Evolutionary conservation across 2,329 filamentous ascomycete genomes (phyloP).

Genomic region (Biscogniauxia marginata): DNA sequence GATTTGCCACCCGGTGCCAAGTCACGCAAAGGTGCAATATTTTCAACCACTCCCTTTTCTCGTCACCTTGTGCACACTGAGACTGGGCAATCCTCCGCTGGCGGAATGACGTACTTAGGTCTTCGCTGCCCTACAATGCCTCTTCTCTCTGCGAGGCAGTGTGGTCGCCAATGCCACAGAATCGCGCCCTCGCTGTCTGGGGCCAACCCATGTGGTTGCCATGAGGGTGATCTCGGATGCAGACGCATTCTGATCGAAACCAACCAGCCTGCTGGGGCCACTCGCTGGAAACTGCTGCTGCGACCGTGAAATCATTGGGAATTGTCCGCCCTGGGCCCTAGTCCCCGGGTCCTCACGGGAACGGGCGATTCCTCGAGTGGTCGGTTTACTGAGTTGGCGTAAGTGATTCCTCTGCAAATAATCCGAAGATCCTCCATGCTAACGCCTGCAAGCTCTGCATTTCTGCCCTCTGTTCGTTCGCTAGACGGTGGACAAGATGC

Average conservation of each 20-base stretch:
- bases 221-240: neutral
- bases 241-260: neutral
- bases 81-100: neutral
- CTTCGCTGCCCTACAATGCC: neutral
- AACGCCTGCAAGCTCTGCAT: neutral
- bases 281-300: neutral
- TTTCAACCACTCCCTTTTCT: conserved; percentile 8
- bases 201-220: neutral
- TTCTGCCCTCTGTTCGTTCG: neutral
- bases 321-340: neutral
- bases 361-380: neutral
- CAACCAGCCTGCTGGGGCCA: neutral
- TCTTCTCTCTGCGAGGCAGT: neutral
- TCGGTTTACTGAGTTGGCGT: neutral
- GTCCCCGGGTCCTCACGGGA: neutral
- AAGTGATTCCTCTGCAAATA: neutral
- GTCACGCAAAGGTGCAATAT: conserved; percentile 13
- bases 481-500: neutral
- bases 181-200: neutral
- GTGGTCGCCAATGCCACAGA: neutral
- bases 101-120: neutral
- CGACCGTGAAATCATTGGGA: neutral
- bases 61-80: neutral
- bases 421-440: neutral
- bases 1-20: conserved; percentile 23